phyloP scores from a whole-genome alignment of 441 rosid species.

The Pelargonium fulgidum region DNA sequence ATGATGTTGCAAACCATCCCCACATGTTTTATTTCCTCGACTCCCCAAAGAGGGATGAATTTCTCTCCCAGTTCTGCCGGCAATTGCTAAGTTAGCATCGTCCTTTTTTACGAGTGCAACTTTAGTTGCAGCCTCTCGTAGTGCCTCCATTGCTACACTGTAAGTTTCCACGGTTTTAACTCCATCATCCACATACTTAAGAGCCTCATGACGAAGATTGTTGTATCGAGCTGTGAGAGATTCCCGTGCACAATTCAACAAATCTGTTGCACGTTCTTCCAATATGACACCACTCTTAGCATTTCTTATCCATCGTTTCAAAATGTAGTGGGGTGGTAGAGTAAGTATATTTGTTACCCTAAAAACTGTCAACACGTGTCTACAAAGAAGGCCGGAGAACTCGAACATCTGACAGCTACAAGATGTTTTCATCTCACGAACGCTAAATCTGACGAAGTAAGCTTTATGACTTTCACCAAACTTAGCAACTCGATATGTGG shows the following conservation, averaged over 20 bases:
- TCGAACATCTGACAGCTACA: slow-evolving; percentile 81
- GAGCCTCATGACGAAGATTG: slow-evolving; percentile 69
- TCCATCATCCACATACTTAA: slow-evolving; percentile 81
- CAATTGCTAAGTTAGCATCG: slow-evolving; percentile 53
- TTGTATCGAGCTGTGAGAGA: slow-evolving; percentile 60
- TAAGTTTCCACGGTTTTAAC: slow-evolving; percentile 66
- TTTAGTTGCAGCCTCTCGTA: slow-evolving; percentile 66
- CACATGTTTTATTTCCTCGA: slow-evolving; percentile 7
- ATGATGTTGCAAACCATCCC: slow-evolving; percentile 10
- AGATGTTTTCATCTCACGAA: slow-evolving; percentile 67
- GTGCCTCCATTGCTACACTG: slow-evolving; percentile 51
- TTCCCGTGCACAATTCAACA: slow-evolving; percentile 48
- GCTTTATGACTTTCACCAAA: slow-evolving; percentile 79
- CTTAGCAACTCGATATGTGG: slow-evolving; percentile 87
- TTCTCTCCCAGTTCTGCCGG: slow-evolving; percentile 22
- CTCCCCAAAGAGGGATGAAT: slow-evolving; percentile 10
- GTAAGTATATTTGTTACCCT: slow-evolving; percentile 91
- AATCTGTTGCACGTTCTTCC: slow-evolving; percentile 37
- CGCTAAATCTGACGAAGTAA: slow-evolving; percentile 63
- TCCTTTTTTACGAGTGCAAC: slow-evolving; percentile 58
- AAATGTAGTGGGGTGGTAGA: slow-evolving; percentile 69
- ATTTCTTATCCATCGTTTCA: slow-evolving; percentile 84
- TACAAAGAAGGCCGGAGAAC: slow-evolving; percentile 48
- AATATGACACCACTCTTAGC: slow-evolving; percentile 50
- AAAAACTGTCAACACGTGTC: slow-evolving; percentile 93